Percentiles rank a stretch among this genome's conserved stretches.
phyloP scores from a whole-genome alignment of 2,329 filamentous ascomycete species.

The Cryphonectria naterciae region DNA sequence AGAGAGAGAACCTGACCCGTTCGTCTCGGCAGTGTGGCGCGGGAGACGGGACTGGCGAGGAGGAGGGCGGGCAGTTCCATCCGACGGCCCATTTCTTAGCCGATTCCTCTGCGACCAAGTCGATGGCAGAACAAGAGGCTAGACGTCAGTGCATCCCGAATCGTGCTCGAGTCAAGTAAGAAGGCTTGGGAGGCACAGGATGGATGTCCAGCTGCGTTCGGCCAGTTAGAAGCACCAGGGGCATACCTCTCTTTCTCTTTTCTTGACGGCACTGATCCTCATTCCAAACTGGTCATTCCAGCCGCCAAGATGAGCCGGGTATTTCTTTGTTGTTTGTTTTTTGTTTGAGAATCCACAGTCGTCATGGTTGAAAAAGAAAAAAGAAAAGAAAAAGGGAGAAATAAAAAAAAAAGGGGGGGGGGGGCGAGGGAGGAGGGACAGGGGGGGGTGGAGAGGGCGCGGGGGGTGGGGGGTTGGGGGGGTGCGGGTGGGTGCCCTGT shows the following conservation, averaged over 20 bases:
- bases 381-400: no score
- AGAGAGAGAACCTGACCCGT: neutral
- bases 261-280: constrained; percentile 1
- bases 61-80: neutral
- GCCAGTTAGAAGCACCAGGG: neutral
- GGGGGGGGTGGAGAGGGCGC: no score
- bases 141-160: constrained; percentile 4
- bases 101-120: neutral
- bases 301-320: neutral
- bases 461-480: no score
- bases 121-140: neutral
- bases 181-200: neutral
- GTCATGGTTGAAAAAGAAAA: neutral
- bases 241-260: neutral
- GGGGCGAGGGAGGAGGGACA: no score
- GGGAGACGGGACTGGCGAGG: neutral
- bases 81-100: neutral
- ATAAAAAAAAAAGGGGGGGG: neutral
- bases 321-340: no score
- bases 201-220: neutral
- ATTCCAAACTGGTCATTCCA: constrained; percentile 10
- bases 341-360: neutral
- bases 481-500: no score
- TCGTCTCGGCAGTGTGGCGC: neutral
- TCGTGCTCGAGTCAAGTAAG: neutral